These are phyloP conservation scores for Diplodia corticola DNA, from an alignment of 2,329 filamentous ascomycete species.

Conservation along the genomic window DNA sequence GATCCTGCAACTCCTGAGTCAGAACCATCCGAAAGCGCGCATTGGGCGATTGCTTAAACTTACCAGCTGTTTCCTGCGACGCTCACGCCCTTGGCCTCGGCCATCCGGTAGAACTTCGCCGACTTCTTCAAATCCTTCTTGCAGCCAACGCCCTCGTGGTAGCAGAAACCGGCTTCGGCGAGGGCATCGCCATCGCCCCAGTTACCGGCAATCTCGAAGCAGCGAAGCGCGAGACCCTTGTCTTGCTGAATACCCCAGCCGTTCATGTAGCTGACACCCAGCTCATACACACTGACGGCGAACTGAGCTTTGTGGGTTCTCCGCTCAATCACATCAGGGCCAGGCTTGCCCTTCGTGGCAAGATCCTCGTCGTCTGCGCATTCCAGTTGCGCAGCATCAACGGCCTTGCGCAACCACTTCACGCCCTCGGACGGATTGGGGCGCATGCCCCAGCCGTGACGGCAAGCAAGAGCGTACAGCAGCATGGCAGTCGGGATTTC, in stretches of 20 bases:
- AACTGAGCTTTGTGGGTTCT: slow-evolving; percentile 91
- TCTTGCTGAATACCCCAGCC: slow-evolving; percentile 97
- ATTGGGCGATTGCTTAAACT: slow-evolving; percentile 35
- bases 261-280: slow-evolving; percentile 96
- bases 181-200: slow-evolving; percentile 97
- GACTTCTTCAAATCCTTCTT: slow-evolving; percentile 97
- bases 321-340: slow-evolving; percentile 64
- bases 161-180: slow-evolving; percentile 93
- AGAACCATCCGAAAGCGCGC: slow-evolving; percentile 15
- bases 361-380: slow-evolving; percentile 78
- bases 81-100: slow-evolving; percentile 89
- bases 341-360: slow-evolving; percentile 59
- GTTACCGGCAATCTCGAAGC: slow-evolving; percentile 92
- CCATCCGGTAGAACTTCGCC: slow-evolving; percentile 84
- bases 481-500: slow-evolving; percentile 94
- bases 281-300: slow-evolving; percentile 91
- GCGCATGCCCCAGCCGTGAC: slow-evolving; percentile 97
- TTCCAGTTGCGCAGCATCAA: slow-evolving; percentile 78
- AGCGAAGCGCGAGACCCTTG: slow-evolving; percentile 80
- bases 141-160: slow-evolving; percentile 87
- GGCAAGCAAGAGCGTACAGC: slow-evolving; percentile 88
- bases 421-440: slow-evolving; percentile 88
- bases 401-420: slow-evolving; percentile 87
- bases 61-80: slow-evolving; percentile 99
- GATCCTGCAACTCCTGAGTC: slow-evolving; percentile 64